These are phyloP conservation scores for Capsella bursapastoris DNA, from an alignment of 345 rosid species.

Conservation along the genomic window DNA sequence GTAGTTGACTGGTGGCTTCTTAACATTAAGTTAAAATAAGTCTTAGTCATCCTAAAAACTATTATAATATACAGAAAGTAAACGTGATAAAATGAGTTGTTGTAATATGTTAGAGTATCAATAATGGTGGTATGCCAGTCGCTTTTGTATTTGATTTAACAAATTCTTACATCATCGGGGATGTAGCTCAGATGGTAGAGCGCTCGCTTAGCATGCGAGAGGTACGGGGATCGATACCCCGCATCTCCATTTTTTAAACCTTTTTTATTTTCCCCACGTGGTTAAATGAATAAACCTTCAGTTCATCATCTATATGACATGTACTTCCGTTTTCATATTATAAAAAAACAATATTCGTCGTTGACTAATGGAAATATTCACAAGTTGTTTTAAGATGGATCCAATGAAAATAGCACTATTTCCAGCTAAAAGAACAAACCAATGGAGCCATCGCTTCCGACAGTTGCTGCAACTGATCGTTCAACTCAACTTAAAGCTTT, in stretches of 20 bases:
- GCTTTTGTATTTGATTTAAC: too few relatives aligned
- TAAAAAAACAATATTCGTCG: background rate
- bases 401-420: background rate
- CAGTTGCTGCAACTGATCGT: constrained; percentile 29
- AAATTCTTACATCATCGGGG: constrained; percentile 37
- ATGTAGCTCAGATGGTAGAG: constrained; percentile 95
- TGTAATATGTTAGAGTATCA: too few relatives aligned
- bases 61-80: too few relatives aligned
- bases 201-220: constrained; percentile 95
- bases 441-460: constrained; percentile 41
- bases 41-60: too few relatives aligned
- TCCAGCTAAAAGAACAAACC: background rate
- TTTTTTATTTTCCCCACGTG: background rate
- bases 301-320: background rate
- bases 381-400: background rate
- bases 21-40: background rate
- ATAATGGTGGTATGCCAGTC: too few relatives aligned
- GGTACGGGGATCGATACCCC: constrained; percentile 87
- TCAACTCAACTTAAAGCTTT: constrained; percentile 46
- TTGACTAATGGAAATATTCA: constrained; percentile 12
- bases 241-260: constrained; percentile 61
- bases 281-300: background rate
- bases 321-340: background rate
- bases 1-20: too few relatives aligned
- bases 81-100: too few relatives aligned